Percentiles rank a stretch among this genome's conserved stretches.
Conservation (phyloP, 1,139 yeast genomes). For the Ogataea hybrid region DNA sequence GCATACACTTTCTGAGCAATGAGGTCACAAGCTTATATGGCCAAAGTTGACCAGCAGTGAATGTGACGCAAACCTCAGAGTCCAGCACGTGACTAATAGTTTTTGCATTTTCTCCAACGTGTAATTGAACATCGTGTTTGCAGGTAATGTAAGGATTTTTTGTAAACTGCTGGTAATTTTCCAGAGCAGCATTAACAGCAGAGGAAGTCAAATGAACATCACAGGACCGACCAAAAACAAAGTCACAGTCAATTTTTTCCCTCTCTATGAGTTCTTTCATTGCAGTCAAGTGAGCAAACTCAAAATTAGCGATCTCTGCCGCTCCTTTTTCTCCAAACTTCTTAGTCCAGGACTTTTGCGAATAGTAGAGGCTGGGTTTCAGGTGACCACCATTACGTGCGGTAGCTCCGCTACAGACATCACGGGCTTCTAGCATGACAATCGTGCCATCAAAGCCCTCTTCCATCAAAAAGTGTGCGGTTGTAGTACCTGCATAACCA, state of each 20-base stretch:
- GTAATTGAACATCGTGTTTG: conserved; percentile 21
- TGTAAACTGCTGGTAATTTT: conserved; percentile 13
- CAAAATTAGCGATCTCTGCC: conserved; percentile 36
- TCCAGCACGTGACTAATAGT: conserved; percentile 24
- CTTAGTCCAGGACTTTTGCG: conserved; percentile 25
- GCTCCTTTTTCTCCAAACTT: conserved; percentile 30
- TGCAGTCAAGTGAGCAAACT: conserved; percentile 30
- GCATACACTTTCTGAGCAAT: conserved; percentile 32
- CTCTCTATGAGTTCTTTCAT: conserved; percentile 30
- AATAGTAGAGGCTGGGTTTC: conserved; percentile 37
- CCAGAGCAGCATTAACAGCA: conserved; percentile 15
- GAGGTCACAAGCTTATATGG: conserved; percentile 39
- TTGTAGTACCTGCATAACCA: conserved; percentile 40
- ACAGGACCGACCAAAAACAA: conserved; percentile 33
- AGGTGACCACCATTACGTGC: conserved; percentile 50
- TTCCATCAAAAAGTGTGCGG: conserved; percentile 33
- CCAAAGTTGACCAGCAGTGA: conserved; percentile 41
- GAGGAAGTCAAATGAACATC: conserved; percentile 33
- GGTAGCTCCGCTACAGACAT: conserved; percentile 43
- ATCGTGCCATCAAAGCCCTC: conserved; percentile 20
- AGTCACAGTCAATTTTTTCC: conserved; percentile 37
- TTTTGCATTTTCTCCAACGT: conserved; percentile 24
- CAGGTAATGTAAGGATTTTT: conserved; percentile 25
- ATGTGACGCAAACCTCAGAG: conserved; percentile 34
- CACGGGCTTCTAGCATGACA: conserved; percentile 39